These are phyloP conservation scores for Coccomyxa sp. DNA, from an alignment of 139 green algal species.

Conservation along the genomic window DNA sequence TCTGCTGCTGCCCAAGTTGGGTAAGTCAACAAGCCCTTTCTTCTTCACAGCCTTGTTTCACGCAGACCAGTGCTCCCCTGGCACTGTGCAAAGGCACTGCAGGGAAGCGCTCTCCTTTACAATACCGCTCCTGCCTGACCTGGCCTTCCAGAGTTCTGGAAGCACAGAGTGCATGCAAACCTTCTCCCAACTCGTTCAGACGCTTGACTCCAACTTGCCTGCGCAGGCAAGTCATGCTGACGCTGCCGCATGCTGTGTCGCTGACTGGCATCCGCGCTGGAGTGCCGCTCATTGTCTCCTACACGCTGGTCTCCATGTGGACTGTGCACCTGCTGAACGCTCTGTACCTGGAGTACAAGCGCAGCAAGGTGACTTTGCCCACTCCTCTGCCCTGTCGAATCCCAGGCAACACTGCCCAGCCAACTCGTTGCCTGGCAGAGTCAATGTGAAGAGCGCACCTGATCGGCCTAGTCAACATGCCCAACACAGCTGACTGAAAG, in stretches of 20 bases:
- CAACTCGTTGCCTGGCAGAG: too few relatives aligned
- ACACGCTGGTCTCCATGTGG: conserved; percentile 13
- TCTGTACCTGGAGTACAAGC: conserved; percentile 13
- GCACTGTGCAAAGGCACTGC: too few relatives aligned
- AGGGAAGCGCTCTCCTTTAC: too few relatives aligned
- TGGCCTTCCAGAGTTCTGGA: too few relatives aligned
- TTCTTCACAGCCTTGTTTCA: neutral
- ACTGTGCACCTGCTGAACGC: conserved; percentile 14
- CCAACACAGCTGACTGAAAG: too few relatives aligned
- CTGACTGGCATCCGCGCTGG: conserved; percentile 4
- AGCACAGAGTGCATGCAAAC: too few relatives aligned
- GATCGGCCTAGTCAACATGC: too few relatives aligned
- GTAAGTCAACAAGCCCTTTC: neutral
- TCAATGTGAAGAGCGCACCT: too few relatives aligned
- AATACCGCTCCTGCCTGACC: too few relatives aligned
- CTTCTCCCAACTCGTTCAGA: neutral
- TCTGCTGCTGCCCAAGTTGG: conserved; percentile 13
- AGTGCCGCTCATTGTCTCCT: conserved; percentile 11
- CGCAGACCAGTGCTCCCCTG: too few relatives aligned
- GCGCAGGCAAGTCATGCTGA: conserved; percentile 12
- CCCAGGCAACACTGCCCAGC: too few relatives aligned
- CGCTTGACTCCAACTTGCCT: neutral
- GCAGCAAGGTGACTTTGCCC: neutral
- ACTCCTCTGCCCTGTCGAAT: neutral
- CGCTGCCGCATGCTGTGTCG: conserved; percentile 2